phyloP scores from a whole-genome alignment of 2,329 filamentous ascomycete genomes.

The Xylaria sp. region DNA sequence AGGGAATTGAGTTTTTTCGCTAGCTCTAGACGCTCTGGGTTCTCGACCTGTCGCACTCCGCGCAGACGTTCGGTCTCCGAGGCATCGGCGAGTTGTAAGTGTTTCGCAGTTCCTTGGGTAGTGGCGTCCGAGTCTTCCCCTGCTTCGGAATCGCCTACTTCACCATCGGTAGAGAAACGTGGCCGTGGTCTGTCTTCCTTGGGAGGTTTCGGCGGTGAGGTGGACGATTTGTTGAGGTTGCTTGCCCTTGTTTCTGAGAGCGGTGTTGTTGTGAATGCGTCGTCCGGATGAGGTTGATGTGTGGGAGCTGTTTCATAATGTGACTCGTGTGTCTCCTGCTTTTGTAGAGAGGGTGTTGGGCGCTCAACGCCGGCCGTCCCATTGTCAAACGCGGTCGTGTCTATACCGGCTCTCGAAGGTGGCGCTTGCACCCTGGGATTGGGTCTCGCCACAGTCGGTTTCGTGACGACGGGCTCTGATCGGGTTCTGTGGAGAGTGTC shows the following conservation, averaged over 20 bases:
- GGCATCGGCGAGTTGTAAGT: conserved; percentile 8
- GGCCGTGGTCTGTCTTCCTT: conserved; percentile 36
- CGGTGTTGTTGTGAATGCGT: conserved; percentile 41
- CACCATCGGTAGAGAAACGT: conserved; percentile 44
- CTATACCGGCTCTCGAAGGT: conserved; percentile 42
- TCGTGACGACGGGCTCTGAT: conserved; percentile 31
- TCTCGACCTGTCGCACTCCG: conserved; percentile 26
- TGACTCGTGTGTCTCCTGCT: conserved; percentile 30
- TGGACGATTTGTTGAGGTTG: conserved; percentile 49
- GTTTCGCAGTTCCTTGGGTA: conserved; percentile 2
- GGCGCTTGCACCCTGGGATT: conserved; percentile 26
- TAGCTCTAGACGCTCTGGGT: conserved; percentile 33
- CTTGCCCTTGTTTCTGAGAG: conserved; percentile 50
- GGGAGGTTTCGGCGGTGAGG: conserved; percentile 39
- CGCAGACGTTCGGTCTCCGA: conserved; percentile 30
- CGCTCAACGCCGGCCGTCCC: conserved; percentile 35
- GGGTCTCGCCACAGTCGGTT: conserved; percentile 13
- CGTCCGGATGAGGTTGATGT: conserved; percentile 41
- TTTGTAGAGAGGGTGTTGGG: background rate
- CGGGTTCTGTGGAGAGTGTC: conserved; percentile 29
- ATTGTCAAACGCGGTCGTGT: conserved; percentile 48
- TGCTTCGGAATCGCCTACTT: conserved; percentile 52
- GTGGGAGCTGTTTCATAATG: conserved; percentile 51
- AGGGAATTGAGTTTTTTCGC: conserved; percentile 39
- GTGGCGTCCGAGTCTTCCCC: conserved; percentile 39